Evolutionary conservation across 1,284 basidiomycete species (phyloP).

Genomic region (Cystobasidium slooffiae): DNA sequence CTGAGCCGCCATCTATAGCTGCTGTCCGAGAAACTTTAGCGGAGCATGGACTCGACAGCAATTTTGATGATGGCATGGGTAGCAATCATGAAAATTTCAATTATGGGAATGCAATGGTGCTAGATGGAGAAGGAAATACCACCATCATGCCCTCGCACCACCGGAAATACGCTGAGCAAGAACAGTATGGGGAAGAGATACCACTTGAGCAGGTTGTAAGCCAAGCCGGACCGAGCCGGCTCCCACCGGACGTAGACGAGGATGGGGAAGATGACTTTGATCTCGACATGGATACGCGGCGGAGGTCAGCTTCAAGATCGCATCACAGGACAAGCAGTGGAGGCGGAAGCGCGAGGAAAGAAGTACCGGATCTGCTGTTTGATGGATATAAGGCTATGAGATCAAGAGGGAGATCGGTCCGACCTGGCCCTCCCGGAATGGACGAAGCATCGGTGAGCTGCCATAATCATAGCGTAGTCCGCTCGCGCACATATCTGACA

Average conservation of each 20-base stretch:
- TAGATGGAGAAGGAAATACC: neutral
- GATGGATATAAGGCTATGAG: constrained; percentile 15
- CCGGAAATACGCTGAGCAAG: neutral
- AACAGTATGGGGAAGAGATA: constrained; percentile 5
- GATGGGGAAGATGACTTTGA: neutral
- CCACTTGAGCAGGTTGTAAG: constrained; percentile 5
- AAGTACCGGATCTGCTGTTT: constrained; percentile 14
- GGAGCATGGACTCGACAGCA: neutral
- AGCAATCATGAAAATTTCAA: no score
- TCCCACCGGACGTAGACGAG: neutral
- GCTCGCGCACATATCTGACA: neutral
- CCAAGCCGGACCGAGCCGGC: constrained; percentile 5
- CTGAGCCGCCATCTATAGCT: neutral
- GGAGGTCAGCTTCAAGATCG: constrained; percentile 1
- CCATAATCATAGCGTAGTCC: neutral
- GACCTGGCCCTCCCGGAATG: constrained; percentile 15
- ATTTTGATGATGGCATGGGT: neutral
- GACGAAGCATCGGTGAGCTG: constrained; percentile 14
- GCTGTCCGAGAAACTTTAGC: neutral
- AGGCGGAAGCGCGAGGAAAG: constrained; percentile 4
- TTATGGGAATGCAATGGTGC: neutral
- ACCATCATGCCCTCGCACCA: neutral
- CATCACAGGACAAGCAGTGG: constrained; percentile 16
- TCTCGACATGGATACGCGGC: neutral
- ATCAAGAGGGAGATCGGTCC: neutral